Evolutionary conservation across 2,329 filamentous ascomycete species (phyloP).

Genomic region (Ophiocordyceps sinensis): DNA sequence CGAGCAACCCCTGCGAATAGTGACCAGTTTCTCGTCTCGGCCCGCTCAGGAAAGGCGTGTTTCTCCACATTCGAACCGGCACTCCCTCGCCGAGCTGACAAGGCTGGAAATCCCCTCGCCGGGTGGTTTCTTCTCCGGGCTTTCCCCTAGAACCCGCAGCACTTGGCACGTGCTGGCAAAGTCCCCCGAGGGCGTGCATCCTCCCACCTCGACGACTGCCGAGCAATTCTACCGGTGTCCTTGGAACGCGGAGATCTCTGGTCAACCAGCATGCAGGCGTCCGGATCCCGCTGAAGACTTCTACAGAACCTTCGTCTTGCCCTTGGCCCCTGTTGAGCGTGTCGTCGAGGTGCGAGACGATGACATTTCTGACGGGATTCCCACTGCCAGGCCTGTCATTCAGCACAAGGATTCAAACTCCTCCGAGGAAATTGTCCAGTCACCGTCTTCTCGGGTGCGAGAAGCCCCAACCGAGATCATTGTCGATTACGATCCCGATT

Average conservation of each 20-base stretch:
- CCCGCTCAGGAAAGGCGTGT: constrained; percentile 7
- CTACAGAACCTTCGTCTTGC: constrained; percentile 22
- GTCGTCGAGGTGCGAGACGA: constrained; percentile 40
- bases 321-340: constrained; percentile 45
- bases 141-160: constrained; percentile 59
- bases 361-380: constrained; percentile 43
- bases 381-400: constrained; percentile 44
- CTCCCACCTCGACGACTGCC: constrained; percentile 78
- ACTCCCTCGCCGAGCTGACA: constrained; percentile 58
- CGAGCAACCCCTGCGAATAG: constrained; percentile 34
- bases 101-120: constrained; percentile 82
- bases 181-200: constrained; percentile 37
- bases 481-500: constrained; percentile 59
- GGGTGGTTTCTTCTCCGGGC: constrained; percentile 77
- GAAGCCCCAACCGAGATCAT: constrained; percentile 51
- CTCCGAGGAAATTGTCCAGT: constrained; percentile 15
- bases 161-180: constrained; percentile 60
- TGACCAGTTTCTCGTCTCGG: constrained; percentile 24
- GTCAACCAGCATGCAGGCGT: constrained; percentile 19
- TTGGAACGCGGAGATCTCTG: constrained; percentile 42
- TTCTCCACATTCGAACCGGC: constrained; percentile 22
- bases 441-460: constrained; percentile 32
- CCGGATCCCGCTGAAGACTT: constrained; percentile 23
- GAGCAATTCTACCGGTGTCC: constrained; percentile 82
- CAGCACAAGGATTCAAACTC: constrained; percentile 16